Conservation (phyloP, 2,329 filamentous ascomycete genomes). For the Trichophyton schoenleinii region DNA sequence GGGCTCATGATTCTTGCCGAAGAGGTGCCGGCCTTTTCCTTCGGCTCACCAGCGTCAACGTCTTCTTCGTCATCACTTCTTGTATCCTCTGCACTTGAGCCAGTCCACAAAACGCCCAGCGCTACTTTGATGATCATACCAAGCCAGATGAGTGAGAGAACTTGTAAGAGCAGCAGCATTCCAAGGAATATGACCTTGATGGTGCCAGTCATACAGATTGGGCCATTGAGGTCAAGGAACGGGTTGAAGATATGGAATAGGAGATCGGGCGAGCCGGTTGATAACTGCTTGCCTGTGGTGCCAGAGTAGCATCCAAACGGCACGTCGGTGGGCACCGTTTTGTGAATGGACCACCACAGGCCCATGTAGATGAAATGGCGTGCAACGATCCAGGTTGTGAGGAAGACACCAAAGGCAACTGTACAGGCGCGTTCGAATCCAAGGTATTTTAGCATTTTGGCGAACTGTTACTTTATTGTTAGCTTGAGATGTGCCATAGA, state of each 20-base stretch:
- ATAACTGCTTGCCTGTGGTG: slow-evolving; percentile 14
- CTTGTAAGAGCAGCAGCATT: slow-evolving; percentile 64
- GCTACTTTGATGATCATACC: slow-evolving; percentile 76
- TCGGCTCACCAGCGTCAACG: slow-evolving; percentile 23
- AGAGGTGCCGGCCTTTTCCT: neutral
- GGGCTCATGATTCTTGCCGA: neutral
- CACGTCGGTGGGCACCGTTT: slow-evolving; percentile 51
- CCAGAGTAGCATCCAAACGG: slow-evolving; percentile 59
- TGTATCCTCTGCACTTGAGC: slow-evolving; percentile 67
- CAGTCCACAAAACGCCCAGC: slow-evolving; percentile 57
- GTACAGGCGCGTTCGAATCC: slow-evolving; percentile 68
- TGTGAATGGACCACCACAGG: slow-evolving; percentile 72
- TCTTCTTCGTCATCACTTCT: slow-evolving; percentile 73
- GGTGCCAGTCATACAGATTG: slow-evolving; percentile 64
- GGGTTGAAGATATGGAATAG: slow-evolving; percentile 58
- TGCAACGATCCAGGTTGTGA: slow-evolving; percentile 69
- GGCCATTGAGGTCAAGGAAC: slow-evolving; percentile 56
- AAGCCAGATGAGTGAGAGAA: slow-evolving; percentile 78
- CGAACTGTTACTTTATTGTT: slow-evolving; percentile 44
- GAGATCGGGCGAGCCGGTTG: slow-evolving; percentile 30
- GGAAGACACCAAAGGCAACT: slow-evolving; percentile 69
- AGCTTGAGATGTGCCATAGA: neutral
- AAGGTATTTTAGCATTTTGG: slow-evolving; percentile 88
- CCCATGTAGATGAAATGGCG: slow-evolving; percentile 70
- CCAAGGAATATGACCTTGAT: slow-evolving; percentile 67